phyloP scores from a whole-genome alignment of 164 flowering plant genomes.

The Magnolia kwangsiensis region DNA sequence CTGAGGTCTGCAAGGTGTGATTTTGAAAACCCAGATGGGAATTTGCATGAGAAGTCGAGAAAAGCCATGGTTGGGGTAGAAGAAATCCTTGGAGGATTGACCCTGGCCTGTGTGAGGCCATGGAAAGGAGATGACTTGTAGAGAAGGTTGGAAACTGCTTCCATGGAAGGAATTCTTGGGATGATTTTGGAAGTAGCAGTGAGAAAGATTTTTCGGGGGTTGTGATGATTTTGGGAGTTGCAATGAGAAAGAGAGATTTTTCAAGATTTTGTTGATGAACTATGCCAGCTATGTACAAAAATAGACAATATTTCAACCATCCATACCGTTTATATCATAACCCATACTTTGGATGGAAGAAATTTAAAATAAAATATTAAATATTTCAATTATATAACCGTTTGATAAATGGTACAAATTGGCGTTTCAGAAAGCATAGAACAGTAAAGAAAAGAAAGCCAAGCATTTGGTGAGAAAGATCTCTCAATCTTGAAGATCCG shows the following conservation, averaged over 20 bases:
- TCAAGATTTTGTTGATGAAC: too few species aligned
- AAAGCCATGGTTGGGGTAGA: slow-evolving; percentile 15
- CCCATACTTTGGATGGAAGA: neutral
- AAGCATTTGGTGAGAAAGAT: neutral
- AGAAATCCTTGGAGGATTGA: neutral
- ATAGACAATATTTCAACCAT: neutral
- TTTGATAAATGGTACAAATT: too few species aligned
- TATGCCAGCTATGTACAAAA: neutral
- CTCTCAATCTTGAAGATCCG: neutral
- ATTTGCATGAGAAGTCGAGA: slow-evolving; percentile 22
- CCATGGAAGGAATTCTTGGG: neutral
- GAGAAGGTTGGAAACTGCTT: neutral
- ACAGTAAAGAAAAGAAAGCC: neutral
- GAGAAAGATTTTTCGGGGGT: neutral
- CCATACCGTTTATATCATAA: neutral
- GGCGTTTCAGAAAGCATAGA: neutral
- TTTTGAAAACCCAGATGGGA: slow-evolving; percentile 40
- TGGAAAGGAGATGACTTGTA: neutral
- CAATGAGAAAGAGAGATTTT: neutral
- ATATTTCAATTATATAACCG: too few species aligned
- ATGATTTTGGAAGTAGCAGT: neutral
- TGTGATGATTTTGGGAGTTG: neutral
- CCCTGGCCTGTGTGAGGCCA: neutral
- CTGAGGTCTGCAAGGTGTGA: slow-evolving; percentile 39
- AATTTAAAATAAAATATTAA: too few species aligned